Percentiles rank a stretch among this genome's conserved stretches.
These are phyloP conservation scores for Fusarium sp. DNA, from an alignment of 2,329 filamentous ascomycete genomes.

Conservation along the genomic window DNA sequence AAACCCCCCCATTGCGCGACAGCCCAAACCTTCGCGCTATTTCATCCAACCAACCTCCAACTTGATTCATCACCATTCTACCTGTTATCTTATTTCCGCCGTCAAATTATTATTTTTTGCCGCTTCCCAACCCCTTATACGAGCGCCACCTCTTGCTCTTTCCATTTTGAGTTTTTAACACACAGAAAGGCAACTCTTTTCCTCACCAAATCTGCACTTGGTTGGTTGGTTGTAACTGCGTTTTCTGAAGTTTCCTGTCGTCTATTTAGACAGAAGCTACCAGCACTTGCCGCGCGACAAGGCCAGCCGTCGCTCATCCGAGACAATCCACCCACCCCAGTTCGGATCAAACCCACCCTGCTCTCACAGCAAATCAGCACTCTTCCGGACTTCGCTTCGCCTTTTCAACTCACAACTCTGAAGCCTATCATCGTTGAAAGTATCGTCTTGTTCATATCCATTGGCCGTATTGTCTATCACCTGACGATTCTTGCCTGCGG, in stretches of 20 bases:
- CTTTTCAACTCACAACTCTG: conserved; percentile 54
- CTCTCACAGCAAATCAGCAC: conserved; percentile 63
- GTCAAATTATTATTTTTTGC: background rate
- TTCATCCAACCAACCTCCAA: background rate
- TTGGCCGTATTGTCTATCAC: conserved; percentile 63
- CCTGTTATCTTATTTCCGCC: background rate
- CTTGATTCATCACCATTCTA: background rate
- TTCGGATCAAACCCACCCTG: conserved; percentile 44
- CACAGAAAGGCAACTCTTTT: background rate
- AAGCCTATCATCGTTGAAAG: conserved; percentile 65
- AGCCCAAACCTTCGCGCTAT: conserved; percentile 6
- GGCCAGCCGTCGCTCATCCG: conserved; percentile 42
- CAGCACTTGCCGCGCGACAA: conserved; percentile 40
- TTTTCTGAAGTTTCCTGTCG: conserved; percentile 12
- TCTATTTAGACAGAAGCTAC: conserved; percentile 26
- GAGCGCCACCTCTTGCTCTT: background rate
- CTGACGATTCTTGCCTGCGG: conserved; percentile 59
- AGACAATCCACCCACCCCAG: conserved; percentile 46
- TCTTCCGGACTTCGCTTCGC: conserved; percentile 52
- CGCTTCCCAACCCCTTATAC: background rate
- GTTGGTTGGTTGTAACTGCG: background rate
- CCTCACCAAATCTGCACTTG: background rate
- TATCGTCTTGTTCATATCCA: conserved; percentile 55
- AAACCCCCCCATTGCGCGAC: conserved; percentile 11
- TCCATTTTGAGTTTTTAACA: background rate